Percentiles rank a stretch among this genome's conserved stretches.
These are phyloP conservation scores for Neobulgaria alba DNA, from an alignment of 2,329 filamentous ascomycete genomes.

Conservation along the genomic window DNA sequence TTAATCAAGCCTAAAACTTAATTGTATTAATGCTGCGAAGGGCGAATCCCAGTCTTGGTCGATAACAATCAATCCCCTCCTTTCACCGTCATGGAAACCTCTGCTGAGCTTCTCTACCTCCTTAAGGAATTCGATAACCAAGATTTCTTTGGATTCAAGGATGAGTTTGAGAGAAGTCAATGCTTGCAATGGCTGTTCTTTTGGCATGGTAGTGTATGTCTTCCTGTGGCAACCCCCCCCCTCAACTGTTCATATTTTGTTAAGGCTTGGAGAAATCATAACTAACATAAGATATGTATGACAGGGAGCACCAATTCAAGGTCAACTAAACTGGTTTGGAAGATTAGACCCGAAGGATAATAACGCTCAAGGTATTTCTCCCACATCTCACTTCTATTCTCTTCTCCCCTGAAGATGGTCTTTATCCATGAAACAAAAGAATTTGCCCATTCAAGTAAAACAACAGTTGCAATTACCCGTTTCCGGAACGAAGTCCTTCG, in stretches of 20 bases:
- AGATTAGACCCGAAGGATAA: slow-evolving; percentile 1
- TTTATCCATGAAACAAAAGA: slow-evolving; percentile 2
- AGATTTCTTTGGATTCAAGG: slow-evolving; percentile 41
- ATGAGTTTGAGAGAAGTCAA: slow-evolving; percentile 41
- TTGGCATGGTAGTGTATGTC: slow-evolving; percentile 35
- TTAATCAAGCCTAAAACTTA: too few species aligned
- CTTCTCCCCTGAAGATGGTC: too few species aligned
- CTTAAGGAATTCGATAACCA: slow-evolving; percentile 40
- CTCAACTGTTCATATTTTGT: neutral
- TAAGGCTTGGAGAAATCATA: too few species aligned
- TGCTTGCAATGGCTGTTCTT: slow-evolving; percentile 46
- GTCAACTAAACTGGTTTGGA: slow-evolving; percentile 4
- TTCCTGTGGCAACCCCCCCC: neutral
- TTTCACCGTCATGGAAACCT: slow-evolving; percentile 44
- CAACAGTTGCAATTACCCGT: slow-evolving; percentile 36
- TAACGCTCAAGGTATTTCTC: neutral
- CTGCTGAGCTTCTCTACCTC: slow-evolving; percentile 44
- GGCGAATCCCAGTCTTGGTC: slow-evolving; percentile 40
- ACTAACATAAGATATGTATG: too few species aligned
- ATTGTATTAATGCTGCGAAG: too few species aligned
- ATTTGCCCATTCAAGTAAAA: neutral
- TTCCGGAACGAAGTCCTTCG: slow-evolving; percentile 44
- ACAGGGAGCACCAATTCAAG: neutral
- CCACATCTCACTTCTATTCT: too few species aligned
- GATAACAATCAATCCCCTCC: slow-evolving; percentile 41